phyloP scores from a whole-genome alignment of 768 basidiomycete genomes.

The Collybiopsis confluens region DNA sequence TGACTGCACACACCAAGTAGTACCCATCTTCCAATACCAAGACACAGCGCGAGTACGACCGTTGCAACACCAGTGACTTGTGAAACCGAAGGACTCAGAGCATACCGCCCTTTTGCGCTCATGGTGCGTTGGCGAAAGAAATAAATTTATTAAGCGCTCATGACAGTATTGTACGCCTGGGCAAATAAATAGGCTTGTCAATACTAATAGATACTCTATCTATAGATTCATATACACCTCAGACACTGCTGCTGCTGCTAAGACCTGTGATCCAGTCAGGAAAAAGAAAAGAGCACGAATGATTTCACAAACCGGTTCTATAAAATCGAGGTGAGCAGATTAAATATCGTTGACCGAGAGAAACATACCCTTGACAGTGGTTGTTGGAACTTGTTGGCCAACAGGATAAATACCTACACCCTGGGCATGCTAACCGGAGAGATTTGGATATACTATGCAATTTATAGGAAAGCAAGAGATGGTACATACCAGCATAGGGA shows the following conservation, averaged over 20 bases:
- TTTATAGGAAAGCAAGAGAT: too few species aligned
- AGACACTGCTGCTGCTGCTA: too few species aligned
- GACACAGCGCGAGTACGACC: conserved; percentile 33
- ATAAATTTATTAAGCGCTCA: too few species aligned
- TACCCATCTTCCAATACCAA: conserved; percentile 39
- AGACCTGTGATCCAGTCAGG: too few species aligned
- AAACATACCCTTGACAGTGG: conserved; percentile 54
- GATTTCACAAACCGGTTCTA: too few species aligned
- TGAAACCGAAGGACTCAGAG: conserved; percentile 44
- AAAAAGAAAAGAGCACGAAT: too few species aligned
- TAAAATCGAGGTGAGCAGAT: too few species aligned
- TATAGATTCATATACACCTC: too few species aligned
- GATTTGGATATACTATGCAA: conserved; percentile 5
- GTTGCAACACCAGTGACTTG: conserved; percentile 41
- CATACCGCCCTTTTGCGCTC: conserved; percentile 12
- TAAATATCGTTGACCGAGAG: too few species aligned
- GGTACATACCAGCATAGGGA: conserved; percentile 74
- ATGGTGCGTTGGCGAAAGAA: neutral
- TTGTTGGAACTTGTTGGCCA: conserved; percentile 74
- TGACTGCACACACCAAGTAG: conserved; percentile 37
- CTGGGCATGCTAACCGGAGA: conserved; percentile 59
- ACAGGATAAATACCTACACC: conserved; percentile 89
- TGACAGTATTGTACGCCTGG: too few species aligned
- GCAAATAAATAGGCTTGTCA: neutral
- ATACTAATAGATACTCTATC: too few species aligned